phyloP scores from a whole-genome alignment of 1,139 yeast species.

The Saccharomycopsis phalli region DNA sequence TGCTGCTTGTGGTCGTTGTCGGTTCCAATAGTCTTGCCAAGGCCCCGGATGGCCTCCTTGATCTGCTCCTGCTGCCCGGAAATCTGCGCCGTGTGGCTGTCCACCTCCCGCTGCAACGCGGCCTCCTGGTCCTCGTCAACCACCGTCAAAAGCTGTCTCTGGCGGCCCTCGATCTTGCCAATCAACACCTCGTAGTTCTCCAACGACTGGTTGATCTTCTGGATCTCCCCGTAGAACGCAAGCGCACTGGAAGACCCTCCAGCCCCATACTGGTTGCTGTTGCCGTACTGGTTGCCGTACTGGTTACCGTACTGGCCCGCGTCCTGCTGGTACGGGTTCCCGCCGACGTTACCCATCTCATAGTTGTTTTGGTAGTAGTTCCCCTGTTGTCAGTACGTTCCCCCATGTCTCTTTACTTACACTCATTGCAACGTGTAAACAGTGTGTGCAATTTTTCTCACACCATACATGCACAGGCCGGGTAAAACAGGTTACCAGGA shows the following conservation, averaged over 20 bases:
- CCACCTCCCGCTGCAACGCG: slow-evolving; percentile 67
- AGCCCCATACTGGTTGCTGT: neutral
- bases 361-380: no score
- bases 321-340: no score
- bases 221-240: neutral
- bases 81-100: slow-evolving; percentile 69
- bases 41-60: no score
- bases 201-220: slow-evolving; percentile 71
- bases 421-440: no score
- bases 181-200: slow-evolving; percentile 74
- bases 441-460: no score
- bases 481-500: no score
- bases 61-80: slow-evolving; percentile 67
- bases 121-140: slow-evolving; percentile 74
- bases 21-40: slow-evolving; percentile 54
- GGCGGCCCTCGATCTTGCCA: slow-evolving; percentile 72
- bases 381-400: no score
- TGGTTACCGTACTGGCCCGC: neutral
- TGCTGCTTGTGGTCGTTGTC: slow-evolving; percentile 83
- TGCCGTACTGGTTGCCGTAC: neutral
- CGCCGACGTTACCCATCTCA: slow-evolving; percentile 31
- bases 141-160: slow-evolving; percentile 75
- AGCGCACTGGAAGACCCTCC: neutral
- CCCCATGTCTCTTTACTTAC: no score
- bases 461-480: no score